Conservation (phyloP, 805 yeast species). For the Nakazawaea anatomiae region DNA sequence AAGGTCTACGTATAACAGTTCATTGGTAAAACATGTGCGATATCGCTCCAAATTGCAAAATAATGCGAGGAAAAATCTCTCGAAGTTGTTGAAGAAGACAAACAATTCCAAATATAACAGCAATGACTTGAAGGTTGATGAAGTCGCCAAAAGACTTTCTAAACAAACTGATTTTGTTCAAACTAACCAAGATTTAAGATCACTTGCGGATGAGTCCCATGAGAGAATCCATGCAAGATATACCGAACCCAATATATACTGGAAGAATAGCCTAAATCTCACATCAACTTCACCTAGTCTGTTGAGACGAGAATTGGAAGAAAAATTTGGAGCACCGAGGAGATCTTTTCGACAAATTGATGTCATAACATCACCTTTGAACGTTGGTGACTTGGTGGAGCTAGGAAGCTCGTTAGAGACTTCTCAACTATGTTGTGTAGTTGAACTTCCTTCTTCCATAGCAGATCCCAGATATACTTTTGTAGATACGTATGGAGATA, state of each 20-base stretch:
- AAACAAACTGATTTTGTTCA: not conserved
- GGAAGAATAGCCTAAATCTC: constrained; percentile 18
- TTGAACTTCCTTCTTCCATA: constrained; percentile 41
- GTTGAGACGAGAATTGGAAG: constrained; percentile 11
- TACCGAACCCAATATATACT: constrained; percentile 22
- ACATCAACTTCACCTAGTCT: constrained; percentile 12
- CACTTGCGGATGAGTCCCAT: constrained; percentile 16
- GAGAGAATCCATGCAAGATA: constrained; percentile 19
- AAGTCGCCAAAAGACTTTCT: not conserved
- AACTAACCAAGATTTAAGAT: constrained; percentile 18
- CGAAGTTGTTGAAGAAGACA: not conserved
- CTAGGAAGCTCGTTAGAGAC: constrained; percentile 34
- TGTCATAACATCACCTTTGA: constrained; percentile 23
- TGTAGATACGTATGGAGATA: constrained; percentile 50
- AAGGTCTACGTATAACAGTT: not conserved
- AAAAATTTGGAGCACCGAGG: constrained; percentile 14
- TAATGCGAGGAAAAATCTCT: not conserved
- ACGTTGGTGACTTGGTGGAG: constrained; percentile 62
- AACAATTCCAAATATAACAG: not conserved
- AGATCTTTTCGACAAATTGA: constrained; percentile 13
- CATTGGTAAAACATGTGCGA: not conserved
- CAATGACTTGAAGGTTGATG: not conserved
- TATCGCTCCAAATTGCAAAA: not conserved
- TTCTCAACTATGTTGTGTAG: constrained; percentile 47
- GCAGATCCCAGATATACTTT: constrained; percentile 53